Conservation (phyloP, 1,284 basidiomycete genomes). For the Leccinum angustisporum region DNA sequence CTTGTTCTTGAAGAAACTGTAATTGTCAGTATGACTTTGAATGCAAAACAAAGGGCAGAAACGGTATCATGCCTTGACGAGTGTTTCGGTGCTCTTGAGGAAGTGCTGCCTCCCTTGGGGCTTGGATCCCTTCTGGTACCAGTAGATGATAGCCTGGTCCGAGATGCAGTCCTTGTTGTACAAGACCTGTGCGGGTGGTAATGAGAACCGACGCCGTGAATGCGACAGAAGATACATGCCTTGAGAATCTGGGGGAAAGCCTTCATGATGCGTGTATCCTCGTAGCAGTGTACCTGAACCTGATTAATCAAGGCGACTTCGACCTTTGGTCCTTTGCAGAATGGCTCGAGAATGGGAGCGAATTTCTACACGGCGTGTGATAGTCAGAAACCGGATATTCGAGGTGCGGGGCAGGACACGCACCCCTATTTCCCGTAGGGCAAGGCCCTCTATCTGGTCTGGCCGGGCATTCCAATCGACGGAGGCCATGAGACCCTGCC, state of each 20-base stretch:
- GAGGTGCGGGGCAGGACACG: conserved; percentile 24
- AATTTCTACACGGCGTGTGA: conserved; percentile 57
- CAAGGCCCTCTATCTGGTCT: conserved; percentile 86
- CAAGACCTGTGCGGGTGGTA: conserved; percentile 57
- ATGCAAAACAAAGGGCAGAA: conserved; percentile 4
- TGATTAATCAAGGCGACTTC: conserved; percentile 91
- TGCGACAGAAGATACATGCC: conserved; percentile 39
- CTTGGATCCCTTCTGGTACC: conserved; percentile 96
- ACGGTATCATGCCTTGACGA: conserved; percentile 74
- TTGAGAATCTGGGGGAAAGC: conserved; percentile 93
- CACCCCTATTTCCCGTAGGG: conserved; percentile 82
- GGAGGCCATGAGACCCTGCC: conserved; percentile 85
- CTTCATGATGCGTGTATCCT: conserved; percentile 92
- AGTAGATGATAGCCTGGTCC: conserved; percentile 96
- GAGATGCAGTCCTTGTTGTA: conserved; percentile 95
- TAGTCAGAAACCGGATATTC: conserved; percentile 1
- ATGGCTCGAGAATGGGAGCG: conserved; percentile 83
- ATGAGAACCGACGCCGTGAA: conserved; percentile 3
- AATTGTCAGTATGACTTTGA: conserved; percentile 19
- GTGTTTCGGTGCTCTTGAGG: conserved; percentile 81
- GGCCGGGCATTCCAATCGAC: conserved; percentile 87
- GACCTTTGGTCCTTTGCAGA: conserved; percentile 83
- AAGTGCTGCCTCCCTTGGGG: conserved; percentile 94
- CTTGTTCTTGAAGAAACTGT: conserved; percentile 80
- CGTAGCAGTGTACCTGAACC: conserved; percentile 93